Conservation (phyloP, 2,329 filamentous ascomycete species). For the Cytospora leucostoma region DNA sequence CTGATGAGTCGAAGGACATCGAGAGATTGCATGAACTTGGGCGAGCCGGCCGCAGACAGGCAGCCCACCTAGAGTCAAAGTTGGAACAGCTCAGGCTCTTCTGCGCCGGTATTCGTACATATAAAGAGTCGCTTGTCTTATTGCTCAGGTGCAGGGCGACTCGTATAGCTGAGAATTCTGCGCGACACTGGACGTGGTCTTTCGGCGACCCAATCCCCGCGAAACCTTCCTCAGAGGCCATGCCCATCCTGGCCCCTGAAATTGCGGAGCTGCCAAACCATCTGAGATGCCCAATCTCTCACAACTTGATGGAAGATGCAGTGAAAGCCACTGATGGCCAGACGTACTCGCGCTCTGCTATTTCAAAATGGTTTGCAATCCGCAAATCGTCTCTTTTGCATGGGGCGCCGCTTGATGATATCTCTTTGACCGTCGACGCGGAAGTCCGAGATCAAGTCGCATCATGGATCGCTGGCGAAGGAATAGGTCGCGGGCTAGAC, state of each 20-base stretch:
- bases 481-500: background rate
- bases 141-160: constrained; percentile 5
- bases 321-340: constrained; percentile 12
- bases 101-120: background rate
- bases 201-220: constrained; percentile 10
- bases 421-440: background rate
- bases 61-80: background rate
- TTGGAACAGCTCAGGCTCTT: background rate
- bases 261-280: constrained; percentile 9
- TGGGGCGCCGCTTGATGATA: constrained; percentile 3
- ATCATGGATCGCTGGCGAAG: background rate
- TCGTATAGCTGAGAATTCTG: background rate
- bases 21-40: background rate
- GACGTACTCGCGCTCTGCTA: constrained; percentile 1
- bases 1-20: background rate
- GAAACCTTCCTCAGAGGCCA: background rate
- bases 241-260: background rate
- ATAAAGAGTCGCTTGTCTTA: background rate
- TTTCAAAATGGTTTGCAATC: constrained; percentile 10
- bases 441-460: background rate
- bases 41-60: background rate
- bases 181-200: constrained; percentile 6
- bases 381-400: constrained; percentile 5
- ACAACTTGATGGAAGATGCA: constrained; percentile 12
- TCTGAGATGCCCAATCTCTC: constrained; percentile 15